Evolutionary conservation across 2,329 filamentous ascomycete species (phyloP), one percentile per base, ranked within the genome.

Genomic region (Arachnomyces sp.): DNA sequence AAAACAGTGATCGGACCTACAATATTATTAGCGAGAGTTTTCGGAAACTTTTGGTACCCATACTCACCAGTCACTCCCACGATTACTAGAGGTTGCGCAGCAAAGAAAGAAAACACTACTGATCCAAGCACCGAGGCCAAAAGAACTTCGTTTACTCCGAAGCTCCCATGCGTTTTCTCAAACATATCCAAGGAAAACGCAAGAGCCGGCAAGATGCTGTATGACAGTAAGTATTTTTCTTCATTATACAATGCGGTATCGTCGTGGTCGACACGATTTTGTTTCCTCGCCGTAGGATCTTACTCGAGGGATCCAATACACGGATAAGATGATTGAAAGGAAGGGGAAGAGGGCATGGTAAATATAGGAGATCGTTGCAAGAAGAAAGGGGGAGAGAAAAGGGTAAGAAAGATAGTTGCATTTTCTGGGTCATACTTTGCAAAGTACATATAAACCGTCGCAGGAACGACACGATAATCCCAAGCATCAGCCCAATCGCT

Each of bases 181-280:
- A 93, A 92, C 88, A 95, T 94, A 63, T 95, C 87, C 39, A 94
- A 73, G 1, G 86, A 92, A 65, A 94, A 94, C 35, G 88, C 88
- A 44, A 94, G 66, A 1, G 88, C 87, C 1, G 88, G 87, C 9
- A 94, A 66, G 54, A 94, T 92, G 66, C 86, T 92, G 55, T 38
- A 38, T 36, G 39, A 13, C 40, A 44, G 39, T 28, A 44, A 42
- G 41, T 51, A 16, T 40, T 15, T 15, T 37, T 36, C 38, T 11
- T 25, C 33, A 39, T 14, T 29, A 35, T 32, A 7, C 16, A n/a
- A 5, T 25, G 9, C 9, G 21, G 21, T 25, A 9, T 25, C 5
- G 21, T 25, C 21, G 21, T 25, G 21, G 21, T 9, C 21, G 7
- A 51, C 43, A 15, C 36, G 13, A 29, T 30, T 15, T 12, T 32